These are phyloP conservation scores for Cercospora janseana DNA, from an alignment of 2,329 filamentous ascomycete genomes.

Conservation along the genomic window DNA sequence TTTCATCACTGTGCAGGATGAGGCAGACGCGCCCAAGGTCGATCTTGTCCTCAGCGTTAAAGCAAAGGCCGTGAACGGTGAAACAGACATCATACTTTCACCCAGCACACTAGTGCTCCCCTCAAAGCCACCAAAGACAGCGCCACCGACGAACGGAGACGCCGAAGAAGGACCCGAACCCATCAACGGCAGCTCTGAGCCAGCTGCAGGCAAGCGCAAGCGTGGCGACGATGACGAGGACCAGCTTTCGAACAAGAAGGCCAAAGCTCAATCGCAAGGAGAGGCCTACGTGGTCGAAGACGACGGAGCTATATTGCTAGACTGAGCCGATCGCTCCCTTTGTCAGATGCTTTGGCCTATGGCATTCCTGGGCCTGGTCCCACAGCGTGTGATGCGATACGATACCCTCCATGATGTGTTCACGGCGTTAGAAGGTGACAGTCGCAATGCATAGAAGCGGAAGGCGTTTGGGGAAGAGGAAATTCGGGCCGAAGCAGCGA, in stretches of 20 bases:
- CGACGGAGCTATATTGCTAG: slow-evolving; percentile 35
- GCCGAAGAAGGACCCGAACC: slow-evolving; percentile 6
- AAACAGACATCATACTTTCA: slow-evolving; percentile 19
- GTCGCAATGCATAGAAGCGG: slow-evolving; percentile 11
- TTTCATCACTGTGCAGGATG: slow-evolving; percentile 80
- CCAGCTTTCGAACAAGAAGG: slow-evolving; percentile 26
- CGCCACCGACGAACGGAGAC: slow-evolving; percentile 20
- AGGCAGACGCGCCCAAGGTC: slow-evolving; percentile 75
- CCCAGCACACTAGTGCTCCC: slow-evolving; percentile 25
- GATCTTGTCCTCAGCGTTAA: slow-evolving; percentile 65
- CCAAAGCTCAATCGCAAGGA: slow-evolving; percentile 29
- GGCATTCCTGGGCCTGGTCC: too few relatives aligned
- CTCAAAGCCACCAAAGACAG: slow-evolving; percentile 24
- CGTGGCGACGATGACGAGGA: slow-evolving; percentile 31
- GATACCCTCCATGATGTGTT: slow-evolving; percentile 11
- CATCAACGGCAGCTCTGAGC: slow-evolving; percentile 8
- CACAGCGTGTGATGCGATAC: slow-evolving; percentile 2
- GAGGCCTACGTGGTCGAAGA: slow-evolving; percentile 29
- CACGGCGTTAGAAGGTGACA: slow-evolving; percentile 6
- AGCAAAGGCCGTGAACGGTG: slow-evolving; percentile 14
- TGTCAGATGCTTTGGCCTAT: not conserved
- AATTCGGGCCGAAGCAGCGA: slow-evolving; percentile 7
- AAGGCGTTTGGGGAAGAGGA: slow-evolving; percentile 8
- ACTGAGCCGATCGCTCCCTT: slow-evolving; percentile 22
- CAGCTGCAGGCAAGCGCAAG: slow-evolving; percentile 29